Evolutionary conservation across 2,329 filamentous ascomycete species (phyloP).

Genomic region (Blastomyces gilchristii): DNA sequence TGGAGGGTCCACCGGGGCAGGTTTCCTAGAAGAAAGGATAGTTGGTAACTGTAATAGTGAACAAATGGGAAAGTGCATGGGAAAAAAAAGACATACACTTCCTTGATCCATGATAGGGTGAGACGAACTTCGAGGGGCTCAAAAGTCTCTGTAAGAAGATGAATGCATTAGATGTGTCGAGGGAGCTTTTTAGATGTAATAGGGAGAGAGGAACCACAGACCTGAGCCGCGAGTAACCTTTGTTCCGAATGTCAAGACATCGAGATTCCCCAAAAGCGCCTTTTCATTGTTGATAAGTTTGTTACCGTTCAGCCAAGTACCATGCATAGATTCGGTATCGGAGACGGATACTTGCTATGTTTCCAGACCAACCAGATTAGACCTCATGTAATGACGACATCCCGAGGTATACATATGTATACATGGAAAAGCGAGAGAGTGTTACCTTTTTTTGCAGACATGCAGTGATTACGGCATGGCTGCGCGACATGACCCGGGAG

Average conservation of each 20-base stretch:
- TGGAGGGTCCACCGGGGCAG: not conserved
- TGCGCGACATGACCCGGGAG: slow-evolving; percentile 39
- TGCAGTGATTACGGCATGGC: slow-evolving; percentile 33
- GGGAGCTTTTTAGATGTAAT: not conserved
- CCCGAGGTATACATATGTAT: not conserved
- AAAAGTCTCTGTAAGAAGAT: slow-evolving; percentile 21
- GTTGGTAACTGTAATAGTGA: slow-evolving; percentile 9
- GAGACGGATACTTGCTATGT: slow-evolving; percentile 38
- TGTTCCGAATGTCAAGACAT: slow-evolving; percentile 38
- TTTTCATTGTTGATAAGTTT: slow-evolving; percentile 32
- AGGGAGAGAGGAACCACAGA: slow-evolving; percentile 16
- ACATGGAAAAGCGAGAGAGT: not conserved
- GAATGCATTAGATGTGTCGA: not conserved
- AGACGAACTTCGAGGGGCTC: slow-evolving; percentile 26
- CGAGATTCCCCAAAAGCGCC: slow-evolving; percentile 30
- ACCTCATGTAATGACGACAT: not conserved
- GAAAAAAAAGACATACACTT: slow-evolving; percentile 13
- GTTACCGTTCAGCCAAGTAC: slow-evolving; percentile 45
- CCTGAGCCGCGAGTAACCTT: slow-evolving; percentile 41
- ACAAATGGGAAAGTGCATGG: not conserved
- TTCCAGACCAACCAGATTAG: not conserved
- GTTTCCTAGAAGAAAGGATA: not conserved
- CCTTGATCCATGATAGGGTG: slow-evolving; percentile 23
- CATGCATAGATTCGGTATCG: slow-evolving; percentile 53
- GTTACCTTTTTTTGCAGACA: slow-evolving; percentile 22